A percentile compares a stretch with the other conserved stretches of the same genome.
Conservation (phyloP, 768 basidiomycete genomes). For the Kwoniella mangroviensis region DNA sequence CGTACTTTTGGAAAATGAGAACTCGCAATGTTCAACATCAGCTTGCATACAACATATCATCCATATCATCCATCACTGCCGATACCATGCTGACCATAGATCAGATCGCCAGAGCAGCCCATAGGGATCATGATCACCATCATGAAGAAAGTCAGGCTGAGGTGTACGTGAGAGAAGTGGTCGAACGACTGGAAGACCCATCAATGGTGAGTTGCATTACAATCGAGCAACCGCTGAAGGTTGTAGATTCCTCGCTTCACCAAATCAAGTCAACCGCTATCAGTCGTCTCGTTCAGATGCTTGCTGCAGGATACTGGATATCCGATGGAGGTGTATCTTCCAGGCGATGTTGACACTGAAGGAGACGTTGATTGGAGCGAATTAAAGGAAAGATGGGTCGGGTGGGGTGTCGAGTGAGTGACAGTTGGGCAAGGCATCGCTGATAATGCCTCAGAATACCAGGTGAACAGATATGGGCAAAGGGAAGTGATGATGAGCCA, state of each 20-base stretch:
- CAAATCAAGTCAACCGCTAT: conserved; percentile 24
- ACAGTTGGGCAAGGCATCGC: background rate
- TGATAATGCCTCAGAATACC: conserved; percentile 40
- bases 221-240: background rate
- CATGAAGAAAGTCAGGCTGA: background rate
- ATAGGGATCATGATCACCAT: conserved; percentile 33
- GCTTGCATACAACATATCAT: background rate
- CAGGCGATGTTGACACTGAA: conserved; percentile 14
- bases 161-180: background rate
- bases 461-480: conserved; percentile 46
- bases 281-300: conserved; percentile 50
- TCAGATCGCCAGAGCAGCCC: conserved; percentile 31
- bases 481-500: background rate
- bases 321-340: conserved; percentile 54
- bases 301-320: conserved; percentile 57
- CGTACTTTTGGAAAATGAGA: too few relatives aligned
- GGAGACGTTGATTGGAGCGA: conserved; percentile 41
- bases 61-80: background rate
- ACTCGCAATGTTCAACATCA: background rate
- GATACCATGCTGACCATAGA: conserved; percentile 18
- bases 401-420: conserved; percentile 56
- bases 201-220: background rate
- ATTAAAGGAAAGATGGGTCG: conserved; percentile 54
- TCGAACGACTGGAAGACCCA: conserved; percentile 6
- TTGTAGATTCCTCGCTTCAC: conserved; percentile 5